A percentile compares a stretch with the other conserved stretches of the same genome.
These are phyloP conservation scores for Aschersonia sp. DNA, from an alignment of 2,329 filamentous ascomycete genomes.

Conservation along the genomic window DNA sequence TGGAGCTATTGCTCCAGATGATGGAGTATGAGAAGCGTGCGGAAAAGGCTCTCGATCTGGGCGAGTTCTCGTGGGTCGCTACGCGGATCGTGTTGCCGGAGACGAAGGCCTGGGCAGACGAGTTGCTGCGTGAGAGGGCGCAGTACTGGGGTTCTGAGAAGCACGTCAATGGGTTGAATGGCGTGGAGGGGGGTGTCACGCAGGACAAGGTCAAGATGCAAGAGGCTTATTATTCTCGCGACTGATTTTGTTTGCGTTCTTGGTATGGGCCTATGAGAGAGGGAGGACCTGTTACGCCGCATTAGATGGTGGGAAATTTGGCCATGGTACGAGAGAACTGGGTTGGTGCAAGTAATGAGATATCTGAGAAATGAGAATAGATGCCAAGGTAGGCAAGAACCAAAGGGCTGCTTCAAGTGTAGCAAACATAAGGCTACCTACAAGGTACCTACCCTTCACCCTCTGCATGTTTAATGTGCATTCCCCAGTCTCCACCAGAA, in stretches of 20 bases:
- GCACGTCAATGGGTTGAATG: constrained; percentile 31
- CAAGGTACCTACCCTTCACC: no score
- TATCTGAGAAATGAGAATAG: no score
- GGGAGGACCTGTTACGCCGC: no score
- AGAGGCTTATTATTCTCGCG: constrained; percentile 32
- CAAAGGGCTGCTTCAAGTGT: no score
- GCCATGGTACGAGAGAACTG: no score
- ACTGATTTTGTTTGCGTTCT: background rate
- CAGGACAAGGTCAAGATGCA: constrained; percentile 24
- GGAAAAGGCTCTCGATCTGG: constrained; percentile 54
- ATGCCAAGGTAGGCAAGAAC: no score
- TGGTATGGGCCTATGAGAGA: no score
- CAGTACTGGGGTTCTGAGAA: constrained; percentile 49
- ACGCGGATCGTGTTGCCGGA: constrained; percentile 60
- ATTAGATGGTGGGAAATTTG: no score
- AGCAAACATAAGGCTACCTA: no score
- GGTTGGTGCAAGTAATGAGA: no score
- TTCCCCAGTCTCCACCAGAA: no score
- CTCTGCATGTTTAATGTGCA: no score
- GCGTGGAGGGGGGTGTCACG: constrained; percentile 21
- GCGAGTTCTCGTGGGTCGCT: constrained; percentile 76
- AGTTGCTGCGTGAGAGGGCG: constrained; percentile 63
- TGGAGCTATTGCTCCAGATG: constrained; percentile 91
- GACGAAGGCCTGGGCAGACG: constrained; percentile 64
- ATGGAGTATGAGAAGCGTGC: constrained; percentile 78